Evolutionary conservation across 306 rosid species (phyloP).

Genomic region (Lablab purpureus): DNA sequence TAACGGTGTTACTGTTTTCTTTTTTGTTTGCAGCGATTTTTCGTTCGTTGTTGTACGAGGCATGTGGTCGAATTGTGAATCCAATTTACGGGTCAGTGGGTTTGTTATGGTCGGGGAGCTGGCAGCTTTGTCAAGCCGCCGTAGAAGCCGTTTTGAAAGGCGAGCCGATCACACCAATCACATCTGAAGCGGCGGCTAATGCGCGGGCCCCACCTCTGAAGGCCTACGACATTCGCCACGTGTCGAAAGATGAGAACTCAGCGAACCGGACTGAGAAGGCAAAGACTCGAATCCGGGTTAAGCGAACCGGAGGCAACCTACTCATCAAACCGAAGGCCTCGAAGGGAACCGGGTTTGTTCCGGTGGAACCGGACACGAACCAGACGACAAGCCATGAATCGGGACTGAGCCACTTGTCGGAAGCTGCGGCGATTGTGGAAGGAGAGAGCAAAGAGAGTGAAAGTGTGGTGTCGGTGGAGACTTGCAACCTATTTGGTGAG

Average conservation of each 20-base stretch:
- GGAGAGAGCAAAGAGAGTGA: slow-evolving; percentile 73
- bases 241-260: slow-evolving; percentile 69
- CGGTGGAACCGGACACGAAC: slow-evolving; percentile 37
- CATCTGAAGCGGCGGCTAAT: slow-evolving; percentile 66
- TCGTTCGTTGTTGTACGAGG: slow-evolving; percentile 87
- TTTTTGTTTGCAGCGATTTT: slow-evolving; percentile 66
- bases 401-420: slow-evolving; percentile 74
- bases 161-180: slow-evolving; percentile 73
- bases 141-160: slow-evolving; percentile 97
- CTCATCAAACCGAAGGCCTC: slow-evolving; percentile 51
- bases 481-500: slow-evolving; percentile 47
- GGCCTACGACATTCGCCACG: slow-evolving; percentile 91
- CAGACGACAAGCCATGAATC: slow-evolving; percentile 76
- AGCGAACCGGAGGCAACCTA: background rate
- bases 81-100: slow-evolving; percentile 97
- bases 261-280: slow-evolving; percentile 42
- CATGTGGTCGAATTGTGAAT: slow-evolving; percentile 91
- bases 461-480: slow-evolving; percentile 69
- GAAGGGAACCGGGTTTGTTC: slow-evolving; percentile 9
- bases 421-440: slow-evolving; percentile 57
- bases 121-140: slow-evolving; percentile 94
- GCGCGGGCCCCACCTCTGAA: slow-evolving; percentile 79
- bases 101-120: slow-evolving; percentile 91
- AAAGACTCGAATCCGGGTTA: slow-evolving; percentile 68
- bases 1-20: background rate